Evolutionary conservation across 2,329 filamentous ascomycete species (phyloP).

Genomic region (Hypomyces rosellus): DNA sequence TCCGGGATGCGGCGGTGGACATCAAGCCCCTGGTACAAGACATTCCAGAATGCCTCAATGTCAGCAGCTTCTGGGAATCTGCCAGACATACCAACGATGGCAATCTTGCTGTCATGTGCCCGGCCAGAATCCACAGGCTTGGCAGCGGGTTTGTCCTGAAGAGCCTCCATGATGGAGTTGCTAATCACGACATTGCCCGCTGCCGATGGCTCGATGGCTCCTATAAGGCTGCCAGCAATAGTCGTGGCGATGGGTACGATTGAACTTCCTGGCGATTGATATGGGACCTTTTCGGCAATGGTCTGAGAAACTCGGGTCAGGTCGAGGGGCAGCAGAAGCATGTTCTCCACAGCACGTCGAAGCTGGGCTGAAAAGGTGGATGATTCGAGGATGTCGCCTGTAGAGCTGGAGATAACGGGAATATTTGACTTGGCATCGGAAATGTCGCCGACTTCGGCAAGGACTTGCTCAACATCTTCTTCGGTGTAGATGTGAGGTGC

Average conservation of each 20-base stretch:
- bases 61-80: conserved; percentile 36
- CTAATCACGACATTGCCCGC: too few species aligned
- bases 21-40: conserved; percentile 37
- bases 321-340: conserved; percentile 2
- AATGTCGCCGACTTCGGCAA: neutral
- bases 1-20: conserved; percentile 57
- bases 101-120: conserved; percentile 35
- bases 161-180: too few species aligned
- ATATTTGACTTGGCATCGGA: too few species aligned
- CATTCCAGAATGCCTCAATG: conserved; percentile 51
- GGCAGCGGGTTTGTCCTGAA: too few species aligned
- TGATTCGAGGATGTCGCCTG: too few species aligned
- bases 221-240: too few species aligned
- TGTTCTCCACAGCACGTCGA: conserved; percentile 1
- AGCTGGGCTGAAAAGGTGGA: neutral
- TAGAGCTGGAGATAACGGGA: too few species aligned
- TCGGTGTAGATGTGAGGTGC: conserved; percentile 5
- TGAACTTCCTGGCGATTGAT: too few species aligned
- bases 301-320: neutral
- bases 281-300: too few species aligned
- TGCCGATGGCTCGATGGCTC: too few species aligned
- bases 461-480: conserved; percentile 1
- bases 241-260: too few species aligned
- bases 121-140: too few species aligned
- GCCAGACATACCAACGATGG: conserved; percentile 63